phyloP scores from a whole-genome alignment of 495 filamentous ascomycete species.

The Annulohypoxylon nitens region DNA sequence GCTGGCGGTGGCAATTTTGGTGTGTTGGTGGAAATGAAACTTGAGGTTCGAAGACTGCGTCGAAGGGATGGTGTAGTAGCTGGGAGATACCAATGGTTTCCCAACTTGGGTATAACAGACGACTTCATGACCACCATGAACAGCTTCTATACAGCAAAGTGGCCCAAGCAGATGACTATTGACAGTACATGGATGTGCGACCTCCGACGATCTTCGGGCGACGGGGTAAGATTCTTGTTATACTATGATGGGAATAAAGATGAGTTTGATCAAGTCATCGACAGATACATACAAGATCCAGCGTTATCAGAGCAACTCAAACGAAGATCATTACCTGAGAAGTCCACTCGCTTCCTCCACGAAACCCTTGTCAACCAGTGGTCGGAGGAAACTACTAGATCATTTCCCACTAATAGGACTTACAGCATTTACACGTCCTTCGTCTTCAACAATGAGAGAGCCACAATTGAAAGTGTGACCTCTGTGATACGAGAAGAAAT shows the following conservation, averaged over 20 bases:
- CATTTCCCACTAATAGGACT: slow-evolving; percentile 36
- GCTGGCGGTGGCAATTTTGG: slow-evolving; percentile 19
- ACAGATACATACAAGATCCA: slow-evolving; percentile 17
- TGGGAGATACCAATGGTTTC: slow-evolving; percentile 43
- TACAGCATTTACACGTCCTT: slow-evolving; percentile 43
- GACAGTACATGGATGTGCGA: slow-evolving; percentile 51
- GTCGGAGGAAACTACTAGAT: slow-evolving; percentile 45
- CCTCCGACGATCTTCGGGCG: slow-evolving; percentile 13
- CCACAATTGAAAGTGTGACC: slow-evolving; percentile 13
- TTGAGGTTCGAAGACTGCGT: slow-evolving; percentile 23
- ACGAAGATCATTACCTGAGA: slow-evolving; percentile 38
- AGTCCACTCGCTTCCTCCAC: slow-evolving; percentile 50
- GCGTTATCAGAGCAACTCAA: slow-evolving; percentile 39
- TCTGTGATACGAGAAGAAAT: slow-evolving; percentile 7
- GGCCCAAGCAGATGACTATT: slow-evolving; percentile 44
- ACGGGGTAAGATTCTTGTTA: slow-evolving; percentile 31
- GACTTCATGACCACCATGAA: slow-evolving; percentile 39
- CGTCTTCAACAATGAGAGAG: slow-evolving; percentile 29
- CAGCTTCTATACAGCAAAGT: slow-evolving; percentile 32
- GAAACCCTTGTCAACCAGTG: slow-evolving; percentile 52
- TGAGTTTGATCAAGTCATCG: slow-evolving; percentile 35
- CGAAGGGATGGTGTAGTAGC: slow-evolving; percentile 23
- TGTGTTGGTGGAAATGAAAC: slow-evolving; percentile 26
- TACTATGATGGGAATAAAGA: slow-evolving; percentile 29
- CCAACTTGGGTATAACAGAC: slow-evolving; percentile 1